phyloP scores from a whole-genome alignment of 176 grass and related monocot genomes.

The Stipa capillata region DNA sequence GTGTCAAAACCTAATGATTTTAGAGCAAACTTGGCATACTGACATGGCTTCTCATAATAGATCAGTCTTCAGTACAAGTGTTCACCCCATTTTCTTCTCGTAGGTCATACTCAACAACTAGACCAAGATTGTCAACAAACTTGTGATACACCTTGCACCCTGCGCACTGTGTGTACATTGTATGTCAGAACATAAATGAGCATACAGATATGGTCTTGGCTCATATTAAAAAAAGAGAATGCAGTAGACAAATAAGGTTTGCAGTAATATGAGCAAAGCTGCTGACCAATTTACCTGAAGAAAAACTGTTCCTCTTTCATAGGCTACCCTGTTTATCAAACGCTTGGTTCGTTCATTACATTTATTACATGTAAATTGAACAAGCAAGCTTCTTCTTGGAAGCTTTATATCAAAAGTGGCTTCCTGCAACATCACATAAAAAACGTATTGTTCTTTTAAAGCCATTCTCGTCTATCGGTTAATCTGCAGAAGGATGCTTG shows the following conservation, averaged over 20 bases:
- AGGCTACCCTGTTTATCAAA: constrained; percentile 69
- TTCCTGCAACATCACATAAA: constrained; percentile 38
- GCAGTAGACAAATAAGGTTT: not conserved
- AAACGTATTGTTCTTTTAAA: not conserved
- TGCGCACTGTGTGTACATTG: constrained; percentile 45
- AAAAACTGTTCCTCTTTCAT: constrained; percentile 92
- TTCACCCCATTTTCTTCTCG: constrained; percentile 35
- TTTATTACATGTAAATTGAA: constrained; percentile 85
- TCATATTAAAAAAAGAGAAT: not conserved
- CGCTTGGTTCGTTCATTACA: constrained; percentile 79
- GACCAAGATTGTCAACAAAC: constrained; percentile 94
- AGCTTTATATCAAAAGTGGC: constrained; percentile 58
- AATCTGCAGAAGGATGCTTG: not conserved
- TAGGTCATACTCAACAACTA: constrained; percentile 87
- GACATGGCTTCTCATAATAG: not conserved
- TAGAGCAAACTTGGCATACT: constrained; percentile 20
- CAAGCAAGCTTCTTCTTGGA: constrained; percentile 85
- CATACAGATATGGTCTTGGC: not conserved
- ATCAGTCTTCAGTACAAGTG: constrained; percentile 30
- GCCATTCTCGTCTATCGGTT: not conserved
- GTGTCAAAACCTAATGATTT: not conserved
- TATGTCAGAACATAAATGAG: not conserved
- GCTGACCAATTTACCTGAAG: constrained; percentile 55
- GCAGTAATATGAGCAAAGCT: constrained; percentile 10
- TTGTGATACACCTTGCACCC: constrained; percentile 92